A percentile compares a stretch with the other conserved stretches of the same genome.
These are phyloP conservation scores for Magnolia changhungtana DNA, from an alignment of 164 flowering plant genomes.

Conservation along the genomic window DNA sequence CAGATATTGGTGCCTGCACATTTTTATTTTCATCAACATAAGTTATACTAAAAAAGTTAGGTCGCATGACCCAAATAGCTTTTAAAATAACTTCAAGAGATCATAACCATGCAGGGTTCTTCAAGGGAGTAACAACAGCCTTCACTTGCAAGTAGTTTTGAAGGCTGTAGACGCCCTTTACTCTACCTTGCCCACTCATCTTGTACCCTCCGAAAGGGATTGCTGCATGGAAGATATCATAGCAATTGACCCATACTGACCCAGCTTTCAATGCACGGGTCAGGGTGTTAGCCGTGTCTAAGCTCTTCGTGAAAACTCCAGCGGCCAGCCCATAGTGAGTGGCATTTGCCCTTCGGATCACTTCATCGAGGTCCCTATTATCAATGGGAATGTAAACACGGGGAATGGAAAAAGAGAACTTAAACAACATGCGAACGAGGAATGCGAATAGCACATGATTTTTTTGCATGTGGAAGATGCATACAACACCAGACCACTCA, in stretches of 20 bases:
- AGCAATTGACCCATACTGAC: constrained; percentile 90
- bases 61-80: too few species aligned
- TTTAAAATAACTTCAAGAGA: too few species aligned
- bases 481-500: background rate
- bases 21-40: too few species aligned
- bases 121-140: constrained; percentile 80
- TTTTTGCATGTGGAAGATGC: background rate
- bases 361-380: constrained; percentile 70
- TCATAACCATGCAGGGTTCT: constrained; percentile 78
- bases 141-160: constrained; percentile 83
- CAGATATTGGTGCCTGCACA: too few species aligned
- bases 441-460: background rate
- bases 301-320: constrained; percentile 72
- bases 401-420: background rate
- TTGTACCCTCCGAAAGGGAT: constrained; percentile 97
- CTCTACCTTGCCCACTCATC: constrained; percentile 93
- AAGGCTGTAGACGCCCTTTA: constrained; percentile 83
- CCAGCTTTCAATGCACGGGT: constrained; percentile 75
- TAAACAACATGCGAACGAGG: background rate
- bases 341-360: constrained; percentile 62
- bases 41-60: too few species aligned
- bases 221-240: constrained; percentile 80
- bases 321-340: constrained; percentile 82
- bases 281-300: constrained; percentile 73
- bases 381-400: background rate